Conservation (phyloP, 805 yeast species). For the Candida ponderosae region DNA sequence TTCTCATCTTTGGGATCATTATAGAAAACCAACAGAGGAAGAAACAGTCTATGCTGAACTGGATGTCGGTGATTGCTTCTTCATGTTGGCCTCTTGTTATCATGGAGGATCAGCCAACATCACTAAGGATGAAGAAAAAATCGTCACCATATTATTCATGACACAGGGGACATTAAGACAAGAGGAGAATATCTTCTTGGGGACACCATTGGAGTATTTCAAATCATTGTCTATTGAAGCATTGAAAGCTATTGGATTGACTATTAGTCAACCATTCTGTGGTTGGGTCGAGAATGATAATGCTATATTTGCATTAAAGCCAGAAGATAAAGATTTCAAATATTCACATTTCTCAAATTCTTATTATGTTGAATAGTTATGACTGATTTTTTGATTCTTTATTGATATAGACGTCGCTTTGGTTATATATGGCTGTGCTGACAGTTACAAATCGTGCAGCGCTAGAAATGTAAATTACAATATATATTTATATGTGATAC, state of each 20-base stretch:
- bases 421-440: no score
- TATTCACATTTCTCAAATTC: no score
- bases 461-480: no score
- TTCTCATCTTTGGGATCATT: constrained; percentile 26
- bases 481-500: no score
- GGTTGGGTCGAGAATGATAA: constrained; percentile 4
- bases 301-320: not conserved
- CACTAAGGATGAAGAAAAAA: constrained; percentile 20
- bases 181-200: constrained; percentile 22
- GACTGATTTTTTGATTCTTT: no score
- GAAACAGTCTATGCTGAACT: constrained; percentile 20
- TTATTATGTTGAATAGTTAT: no score
- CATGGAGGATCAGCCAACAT: constrained; percentile 24
- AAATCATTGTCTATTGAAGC: constrained; percentile 3
- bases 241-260: constrained; percentile 2
- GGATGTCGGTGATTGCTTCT: constrained; percentile 23
- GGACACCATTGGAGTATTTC: constrained; percentile 18
- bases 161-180: constrained; percentile 20
- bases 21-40: constrained; percentile 15
- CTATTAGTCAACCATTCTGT: constrained; percentile 6
- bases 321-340: no score
- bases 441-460: no score
- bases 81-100: constrained; percentile 22
- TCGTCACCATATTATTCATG: constrained; percentile 21
- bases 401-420: no score